Evolutionary conservation across 2,329 filamentous ascomycete species (phyloP), one percentile per base, ranked within the genome.

Genomic region (Aspergillus floridensis): DNA sequence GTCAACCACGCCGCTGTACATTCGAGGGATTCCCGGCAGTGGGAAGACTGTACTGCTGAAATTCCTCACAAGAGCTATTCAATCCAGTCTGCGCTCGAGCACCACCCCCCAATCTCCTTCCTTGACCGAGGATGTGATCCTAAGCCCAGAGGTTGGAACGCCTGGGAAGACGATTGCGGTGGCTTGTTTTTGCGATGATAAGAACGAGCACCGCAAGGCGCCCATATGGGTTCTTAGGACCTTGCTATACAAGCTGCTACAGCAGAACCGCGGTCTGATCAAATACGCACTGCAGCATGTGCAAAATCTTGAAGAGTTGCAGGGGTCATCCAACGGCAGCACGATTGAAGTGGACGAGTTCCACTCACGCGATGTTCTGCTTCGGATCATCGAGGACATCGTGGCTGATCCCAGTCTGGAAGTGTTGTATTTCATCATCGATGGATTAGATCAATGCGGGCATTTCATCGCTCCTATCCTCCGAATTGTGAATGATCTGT

Each of bases 111-210:
- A 44, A 16, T 44, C 38, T 16, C 38, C 38, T 19, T 12, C 38
- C 14, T 16, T 44, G 16, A 19, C 38, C 4, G 38, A 44, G n/a
- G 38, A 44, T 16, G 38, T 44, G 38, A 19, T 44, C 38, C 38
- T 44, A 8, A 44, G 38, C 16, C 49, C 49, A 12, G 26, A 51
- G 49, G 22, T 38, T 5, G 53, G 53, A 4, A 26, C 22, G 6
- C 8, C 38, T 12, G 53, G 53, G 8, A 56, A 56, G n/a, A 47
- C 44, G 2, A 56, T 49, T 8, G 53, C 44, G 8, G 53, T 24
- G 10, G 44, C 41, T 19, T 48, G 53, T 22, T 56, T 56, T 12
- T 56, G 53, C 22, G 53, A 56, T 19, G 48, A 50, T 12, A 56
- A 35, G 5, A 47, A 56, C 8, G 41, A 47, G 12, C 38, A 49